These are phyloP conservation scores for Ustilago trichophora DNA, from an alignment of 1,284 basidiomycete genomes.

Conservation along the genomic window DNA sequence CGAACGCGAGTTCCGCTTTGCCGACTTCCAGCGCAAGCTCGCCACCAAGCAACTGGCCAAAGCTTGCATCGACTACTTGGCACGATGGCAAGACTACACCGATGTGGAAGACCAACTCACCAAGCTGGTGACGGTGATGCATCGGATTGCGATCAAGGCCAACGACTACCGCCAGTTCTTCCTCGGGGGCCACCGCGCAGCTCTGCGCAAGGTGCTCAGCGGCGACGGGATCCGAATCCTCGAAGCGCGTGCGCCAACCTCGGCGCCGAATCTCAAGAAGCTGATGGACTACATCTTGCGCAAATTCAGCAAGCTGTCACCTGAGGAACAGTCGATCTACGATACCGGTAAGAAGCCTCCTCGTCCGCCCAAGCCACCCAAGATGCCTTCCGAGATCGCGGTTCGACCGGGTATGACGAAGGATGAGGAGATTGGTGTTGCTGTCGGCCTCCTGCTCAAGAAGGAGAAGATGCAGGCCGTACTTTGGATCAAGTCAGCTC, in stretches of 20 bases:
- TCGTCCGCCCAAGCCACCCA: slow-evolving; percentile 41
- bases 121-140: slow-evolving; percentile 58
- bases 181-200: slow-evolving; percentile 31
- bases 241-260: slow-evolving; percentile 26
- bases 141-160: slow-evolving; percentile 61
- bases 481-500: slow-evolving; percentile 60
- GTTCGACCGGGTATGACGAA: slow-evolving; percentile 48
- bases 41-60: slow-evolving; percentile 55
- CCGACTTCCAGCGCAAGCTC: slow-evolving; percentile 59
- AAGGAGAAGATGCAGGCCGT: slow-evolving; percentile 60
- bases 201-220: slow-evolving; percentile 42
- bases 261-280: slow-evolving; percentile 51
- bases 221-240: slow-evolving; percentile 35
- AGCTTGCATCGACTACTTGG: slow-evolving; percentile 56
- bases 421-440: slow-evolving; percentile 60
- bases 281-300: slow-evolving; percentile 56
- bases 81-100: slow-evolving; percentile 56
- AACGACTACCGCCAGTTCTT: slow-evolving; percentile 55
- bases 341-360: slow-evolving; percentile 50
- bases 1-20: slow-evolving; percentile 62
- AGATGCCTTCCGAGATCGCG: slow-evolving; percentile 53
- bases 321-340: slow-evolving; percentile 54
- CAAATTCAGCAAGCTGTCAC: slow-evolving; percentile 58
- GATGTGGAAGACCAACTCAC: slow-evolving; percentile 51
- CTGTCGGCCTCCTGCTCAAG: slow-evolving; percentile 58